Evolutionary conservation across 2,329 filamentous ascomycete genomes (phyloP).

Genomic region (Fusarium sp.): DNA sequence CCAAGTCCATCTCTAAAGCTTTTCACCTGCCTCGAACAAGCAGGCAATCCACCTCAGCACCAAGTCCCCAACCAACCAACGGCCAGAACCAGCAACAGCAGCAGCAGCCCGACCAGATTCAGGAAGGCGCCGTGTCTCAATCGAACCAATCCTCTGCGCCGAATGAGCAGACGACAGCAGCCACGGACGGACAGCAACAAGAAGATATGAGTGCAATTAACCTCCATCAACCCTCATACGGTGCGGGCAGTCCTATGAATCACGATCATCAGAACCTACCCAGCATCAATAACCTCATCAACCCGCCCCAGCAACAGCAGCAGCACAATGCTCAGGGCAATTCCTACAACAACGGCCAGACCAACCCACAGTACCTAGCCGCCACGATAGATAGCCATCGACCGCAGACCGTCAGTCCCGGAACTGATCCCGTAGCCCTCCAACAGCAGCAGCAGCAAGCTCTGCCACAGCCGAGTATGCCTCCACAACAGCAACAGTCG

Average conservation of each 20-base stretch:
- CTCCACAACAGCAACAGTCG: conserved; percentile 44
- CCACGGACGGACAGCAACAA: conserved; percentile 37
- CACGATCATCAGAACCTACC: conserved; percentile 74
- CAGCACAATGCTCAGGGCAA: conserved; percentile 54
- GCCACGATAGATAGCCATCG: conserved; percentile 40
- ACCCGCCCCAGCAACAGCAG: conserved; percentile 53
- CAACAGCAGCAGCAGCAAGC: conserved; percentile 52
- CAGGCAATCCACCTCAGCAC: conserved; percentile 43
- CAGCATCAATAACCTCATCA: conserved; percentile 85
- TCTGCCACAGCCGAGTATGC: conserved; percentile 43
- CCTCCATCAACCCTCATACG: conserved; percentile 41
- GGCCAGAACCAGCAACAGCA: conserved; percentile 20
- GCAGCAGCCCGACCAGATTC: conserved; percentile 39
- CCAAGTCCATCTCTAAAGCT: conserved; percentile 57
- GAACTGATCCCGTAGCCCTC: conserved; percentile 48
- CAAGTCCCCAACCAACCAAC: conserved; percentile 25
- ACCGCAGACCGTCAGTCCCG: conserved; percentile 50
- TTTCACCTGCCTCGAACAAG: conserved; percentile 55
- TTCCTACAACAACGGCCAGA: conserved; percentile 41
- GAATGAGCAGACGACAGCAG: conserved; percentile 32
- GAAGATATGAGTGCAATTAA: conserved; percentile 43
- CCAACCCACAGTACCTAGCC: conserved; percentile 41
- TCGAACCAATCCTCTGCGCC: conserved; percentile 24
- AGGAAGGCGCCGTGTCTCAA: conserved; percentile 33
- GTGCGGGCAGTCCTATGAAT: conserved; percentile 42